These are phyloP conservation scores for Nakazawaea ishiwadae DNA, from an alignment of 805 yeast genomes.

Conservation along the genomic window DNA sequence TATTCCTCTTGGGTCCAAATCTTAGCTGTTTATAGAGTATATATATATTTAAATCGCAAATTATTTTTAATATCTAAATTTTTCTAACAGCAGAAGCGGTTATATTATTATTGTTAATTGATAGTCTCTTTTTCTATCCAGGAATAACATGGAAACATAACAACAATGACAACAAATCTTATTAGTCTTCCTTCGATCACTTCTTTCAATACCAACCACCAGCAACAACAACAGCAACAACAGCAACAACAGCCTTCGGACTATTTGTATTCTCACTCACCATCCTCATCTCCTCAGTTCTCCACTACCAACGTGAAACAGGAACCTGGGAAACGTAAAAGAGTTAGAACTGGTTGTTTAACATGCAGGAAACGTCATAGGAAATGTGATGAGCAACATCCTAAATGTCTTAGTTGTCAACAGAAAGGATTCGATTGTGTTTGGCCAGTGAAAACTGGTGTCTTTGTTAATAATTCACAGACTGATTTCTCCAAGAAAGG, in stretches of 20 bases:
- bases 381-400: constrained; percentile 53
- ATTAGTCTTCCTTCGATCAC: constrained; percentile 4
- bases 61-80: too few relatives aligned
- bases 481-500: constrained; percentile 17
- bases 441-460: constrained; percentile 28
- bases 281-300: background rate
- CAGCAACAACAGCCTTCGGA: too few relatives aligned
- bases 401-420: constrained; percentile 44
- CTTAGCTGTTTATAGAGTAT: too few relatives aligned
- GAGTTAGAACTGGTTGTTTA: constrained; percentile 42
- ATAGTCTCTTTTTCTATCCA: too few relatives aligned
- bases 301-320: background rate
- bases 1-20: too few relatives aligned
- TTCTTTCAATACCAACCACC: background rate
- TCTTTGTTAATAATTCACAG: constrained; percentile 24
- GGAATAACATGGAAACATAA: too few relatives aligned
- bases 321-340: constrained; percentile 19
- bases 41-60: too few relatives aligned
- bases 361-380: constrained; percentile 50
- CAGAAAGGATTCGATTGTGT: constrained; percentile 31
- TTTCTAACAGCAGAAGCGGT: too few relatives aligned
- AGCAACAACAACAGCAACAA: background rate
- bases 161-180: background rate
- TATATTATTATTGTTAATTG: too few relatives aligned
- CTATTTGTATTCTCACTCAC: background rate